These are phyloP conservation scores for Pyronema omphalodes DNA, from an alignment of 495 filamentous ascomycete genomes.

Conservation along the genomic window DNA sequence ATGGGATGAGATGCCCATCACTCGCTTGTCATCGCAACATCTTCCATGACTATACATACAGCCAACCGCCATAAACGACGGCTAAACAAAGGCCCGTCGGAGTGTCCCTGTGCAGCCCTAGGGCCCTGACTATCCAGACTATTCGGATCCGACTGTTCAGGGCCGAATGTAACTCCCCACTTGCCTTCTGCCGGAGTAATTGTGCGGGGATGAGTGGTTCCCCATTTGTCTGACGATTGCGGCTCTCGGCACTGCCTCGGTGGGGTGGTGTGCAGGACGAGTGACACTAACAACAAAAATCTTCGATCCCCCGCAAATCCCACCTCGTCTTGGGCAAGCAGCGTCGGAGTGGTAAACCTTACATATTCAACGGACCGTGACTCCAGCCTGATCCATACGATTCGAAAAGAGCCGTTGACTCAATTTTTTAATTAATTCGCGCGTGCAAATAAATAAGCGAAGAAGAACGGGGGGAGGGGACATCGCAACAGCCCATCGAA, in stretches of 20 bases:
- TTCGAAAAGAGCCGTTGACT: background rate
- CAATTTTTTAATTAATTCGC: background rate
- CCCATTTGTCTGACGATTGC: slow-evolving; percentile 9
- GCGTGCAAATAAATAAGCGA: background rate
- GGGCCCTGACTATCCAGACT: too few relatives aligned
- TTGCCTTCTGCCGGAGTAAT: slow-evolving; percentile 8
- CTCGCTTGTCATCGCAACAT: too few relatives aligned
- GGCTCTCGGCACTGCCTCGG: background rate
- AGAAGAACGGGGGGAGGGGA: background rate
- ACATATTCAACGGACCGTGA: background rate
- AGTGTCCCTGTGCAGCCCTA: too few relatives aligned
- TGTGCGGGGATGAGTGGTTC: slow-evolving; percentile 18
- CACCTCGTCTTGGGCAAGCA: too few relatives aligned
- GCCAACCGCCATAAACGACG: too few relatives aligned
- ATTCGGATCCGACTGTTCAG: too few relatives aligned
- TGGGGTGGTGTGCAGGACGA: background rate
- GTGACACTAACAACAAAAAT: background rate
- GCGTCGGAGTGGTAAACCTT: background rate
- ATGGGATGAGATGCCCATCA: too few relatives aligned
- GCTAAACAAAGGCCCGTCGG: too few relatives aligned
- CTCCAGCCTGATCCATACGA: background rate
- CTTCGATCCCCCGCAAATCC: background rate
- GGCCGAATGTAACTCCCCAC: too few relatives aligned
- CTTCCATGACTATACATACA: too few relatives aligned
- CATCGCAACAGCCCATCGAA: background rate